Conservation (phyloP, 768 basidiomycete species). For the Ramaria rubella region DNA sequence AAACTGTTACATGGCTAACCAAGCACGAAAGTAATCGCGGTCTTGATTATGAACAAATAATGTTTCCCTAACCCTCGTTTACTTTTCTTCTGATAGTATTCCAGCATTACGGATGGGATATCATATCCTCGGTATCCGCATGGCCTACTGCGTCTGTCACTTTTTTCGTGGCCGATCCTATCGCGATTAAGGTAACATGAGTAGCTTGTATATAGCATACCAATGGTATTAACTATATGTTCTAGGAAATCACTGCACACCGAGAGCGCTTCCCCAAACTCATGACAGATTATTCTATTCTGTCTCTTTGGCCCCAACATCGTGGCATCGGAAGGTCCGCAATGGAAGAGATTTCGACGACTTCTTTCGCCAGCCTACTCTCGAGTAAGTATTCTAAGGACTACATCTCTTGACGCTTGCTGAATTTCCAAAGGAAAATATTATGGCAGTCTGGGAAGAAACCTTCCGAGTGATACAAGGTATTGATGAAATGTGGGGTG, state of each 20-base stretch:
- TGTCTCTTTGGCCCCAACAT: slow-evolving; percentile 40
- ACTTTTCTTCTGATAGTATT: not conserved
- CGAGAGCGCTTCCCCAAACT: not conserved
- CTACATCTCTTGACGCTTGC: slow-evolving; percentile 24
- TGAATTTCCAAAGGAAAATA: slow-evolving; percentile 22
- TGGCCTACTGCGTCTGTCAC: not conserved
- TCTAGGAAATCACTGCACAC: not conserved
- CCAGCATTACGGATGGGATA: not conserved
- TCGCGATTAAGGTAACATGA: not conserved
- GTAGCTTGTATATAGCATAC: not conserved
- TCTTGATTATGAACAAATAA: not conserved
- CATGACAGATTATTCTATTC: not conserved
- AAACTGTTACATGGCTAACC: not conserved
- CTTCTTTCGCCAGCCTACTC: slow-evolving; percentile 41
- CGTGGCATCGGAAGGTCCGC: slow-evolving; percentile 36
- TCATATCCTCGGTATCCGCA: not conserved
- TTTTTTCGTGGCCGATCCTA: not conserved
- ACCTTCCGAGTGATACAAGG: slow-evolving; percentile 34
- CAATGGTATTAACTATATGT: not conserved
- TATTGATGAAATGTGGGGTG: slow-evolving; percentile 29
- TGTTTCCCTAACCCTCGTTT: not conserved
- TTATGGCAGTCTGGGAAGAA: slow-evolving; percentile 37
- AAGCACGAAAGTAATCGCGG: not conserved
- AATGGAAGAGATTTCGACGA: slow-evolving; percentile 41
- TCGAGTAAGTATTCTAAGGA: slow-evolving; percentile 16